phyloP scores from a whole-genome alignment of 495 filamentous ascomycete species.

The Penicillium herquei region DNA sequence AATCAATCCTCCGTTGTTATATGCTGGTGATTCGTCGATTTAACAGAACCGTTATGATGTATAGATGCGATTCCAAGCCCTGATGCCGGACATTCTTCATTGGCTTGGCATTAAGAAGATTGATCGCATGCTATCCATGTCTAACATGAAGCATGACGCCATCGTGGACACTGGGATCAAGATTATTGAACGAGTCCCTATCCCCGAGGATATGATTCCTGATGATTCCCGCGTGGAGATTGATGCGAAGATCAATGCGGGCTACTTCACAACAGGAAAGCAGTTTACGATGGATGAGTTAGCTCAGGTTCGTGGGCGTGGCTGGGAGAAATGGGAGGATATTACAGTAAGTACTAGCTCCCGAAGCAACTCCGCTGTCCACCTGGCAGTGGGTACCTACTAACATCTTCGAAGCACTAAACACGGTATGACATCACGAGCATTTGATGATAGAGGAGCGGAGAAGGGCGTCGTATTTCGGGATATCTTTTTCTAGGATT shows the following conservation, averaged over 20 bases:
- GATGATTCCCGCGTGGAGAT: constrained; percentile 96
- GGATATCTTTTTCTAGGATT: not conserved
- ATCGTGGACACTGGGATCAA: constrained; percentile 95
- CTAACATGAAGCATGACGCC: constrained; percentile 99
- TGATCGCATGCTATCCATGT: constrained; percentile 98
- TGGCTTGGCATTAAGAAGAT: constrained; percentile 99
- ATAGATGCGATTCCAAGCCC: constrained; percentile 94
- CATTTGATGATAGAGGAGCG: not conserved
- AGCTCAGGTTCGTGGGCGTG: constrained; percentile 77
- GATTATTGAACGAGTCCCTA: constrained; percentile 88
- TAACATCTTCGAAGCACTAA: not conserved
- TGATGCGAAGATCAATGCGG: constrained; percentile 96
- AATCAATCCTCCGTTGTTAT: not conserved
- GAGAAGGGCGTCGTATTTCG: not conserved
- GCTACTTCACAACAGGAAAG: constrained; percentile 93
- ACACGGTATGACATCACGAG: not conserved
- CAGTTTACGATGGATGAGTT: constrained; percentile 86
- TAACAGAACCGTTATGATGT: not conserved
- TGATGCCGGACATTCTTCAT: constrained; percentile 98
- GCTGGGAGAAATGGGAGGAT: constrained; percentile 80
- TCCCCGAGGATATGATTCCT: constrained; percentile 94
- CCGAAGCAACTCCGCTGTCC: not conserved
- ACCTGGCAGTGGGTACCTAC: too few species aligned
- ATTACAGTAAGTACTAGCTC: constrained; percentile 23
- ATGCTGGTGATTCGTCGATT: not conserved